Conservation (phyloP, 2,329 filamentous ascomycete genomes). For the Epicoccum nigrum region DNA sequence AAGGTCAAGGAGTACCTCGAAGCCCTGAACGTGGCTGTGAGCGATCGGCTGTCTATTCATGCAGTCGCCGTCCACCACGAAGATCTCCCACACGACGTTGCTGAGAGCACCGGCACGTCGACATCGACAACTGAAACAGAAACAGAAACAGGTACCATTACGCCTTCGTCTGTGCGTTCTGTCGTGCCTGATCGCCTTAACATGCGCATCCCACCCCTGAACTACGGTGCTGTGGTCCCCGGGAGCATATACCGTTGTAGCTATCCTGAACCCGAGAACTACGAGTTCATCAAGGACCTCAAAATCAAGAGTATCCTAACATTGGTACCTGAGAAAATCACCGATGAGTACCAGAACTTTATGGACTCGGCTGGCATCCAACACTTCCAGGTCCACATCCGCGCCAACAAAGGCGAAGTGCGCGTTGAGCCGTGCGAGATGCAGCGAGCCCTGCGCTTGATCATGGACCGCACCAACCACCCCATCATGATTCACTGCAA, state of each 20-base stretch:
- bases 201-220: slow-evolving; percentile 61
- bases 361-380: slow-evolving; percentile 70
- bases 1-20: slow-evolving; percentile 31
- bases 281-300: slow-evolving; percentile 70
- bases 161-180: slow-evolving; percentile 32
- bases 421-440: slow-evolving; percentile 58
- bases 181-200: slow-evolving; percentile 42
- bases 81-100: slow-evolving; percentile 35
- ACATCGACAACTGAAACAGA: neutral
- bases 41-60: slow-evolving; percentile 35
- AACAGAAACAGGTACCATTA: slow-evolving; percentile 22
- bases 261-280: slow-evolving; percentile 75
- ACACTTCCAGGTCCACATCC: slow-evolving; percentile 77
- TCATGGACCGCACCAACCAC: slow-evolving; percentile 75
- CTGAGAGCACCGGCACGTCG: slow-evolving; percentile 2
- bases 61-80: slow-evolving; percentile 39
- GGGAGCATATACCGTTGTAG: slow-evolving; percentile 80
- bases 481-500: slow-evolving; percentile 91
- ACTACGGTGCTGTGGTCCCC: slow-evolving; percentile 77
- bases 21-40: slow-evolving; percentile 28
- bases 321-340: slow-evolving; percentile 57
- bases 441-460: slow-evolving; percentile 71
- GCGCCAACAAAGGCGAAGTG: slow-evolving; percentile 80
- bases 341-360: slow-evolving; percentile 63
- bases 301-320: slow-evolving; percentile 79